Evolutionary conservation across 148 eudicot species (phyloP).

Genomic region (Euryodendron excelsum): DNA sequence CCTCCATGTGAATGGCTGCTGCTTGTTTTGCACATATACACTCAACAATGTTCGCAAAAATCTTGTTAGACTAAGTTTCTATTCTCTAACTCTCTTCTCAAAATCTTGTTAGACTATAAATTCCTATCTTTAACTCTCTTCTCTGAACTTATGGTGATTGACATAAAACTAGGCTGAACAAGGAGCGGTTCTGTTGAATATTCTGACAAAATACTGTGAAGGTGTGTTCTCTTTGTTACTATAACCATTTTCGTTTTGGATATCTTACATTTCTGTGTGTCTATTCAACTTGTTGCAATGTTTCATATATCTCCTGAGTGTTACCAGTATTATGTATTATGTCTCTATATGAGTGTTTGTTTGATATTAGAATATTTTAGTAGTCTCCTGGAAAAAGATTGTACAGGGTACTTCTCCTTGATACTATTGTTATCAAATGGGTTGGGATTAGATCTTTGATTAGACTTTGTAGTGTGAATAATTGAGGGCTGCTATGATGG

Average conservation of each 20-base stretch:
- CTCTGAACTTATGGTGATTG: neutral
- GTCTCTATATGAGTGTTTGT: neutral
- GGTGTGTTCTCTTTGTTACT: slow-evolving; percentile 11
- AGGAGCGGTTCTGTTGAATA: slow-evolving; percentile 21
- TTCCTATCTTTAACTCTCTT: neutral
- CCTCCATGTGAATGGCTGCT: neutral
- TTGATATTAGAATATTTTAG: neutral
- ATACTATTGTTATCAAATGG: neutral
- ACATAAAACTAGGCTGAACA: slow-evolving; percentile 27
- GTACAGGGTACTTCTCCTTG: neutral
- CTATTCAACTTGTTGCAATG: neutral
- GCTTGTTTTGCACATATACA: neutral
- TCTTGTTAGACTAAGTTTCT: too few relatives aligned
- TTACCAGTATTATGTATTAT: neutral
- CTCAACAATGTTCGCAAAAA: neutral
- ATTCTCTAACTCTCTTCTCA: too few relatives aligned
- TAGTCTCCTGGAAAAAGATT: neutral
- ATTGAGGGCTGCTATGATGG: neutral
- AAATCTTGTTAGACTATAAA: neutral
- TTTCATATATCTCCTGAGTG: neutral
- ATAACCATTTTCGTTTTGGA: neutral
- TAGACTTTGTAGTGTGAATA: neutral
- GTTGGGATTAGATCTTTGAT: neutral
- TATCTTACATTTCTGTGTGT: neutral
- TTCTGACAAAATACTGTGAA: slow-evolving; percentile 30